These are phyloP conservation scores for Trichoderma simmonsii DNA, from an alignment of 2,329 filamentous ascomycete species.

Conservation along the genomic window DNA sequence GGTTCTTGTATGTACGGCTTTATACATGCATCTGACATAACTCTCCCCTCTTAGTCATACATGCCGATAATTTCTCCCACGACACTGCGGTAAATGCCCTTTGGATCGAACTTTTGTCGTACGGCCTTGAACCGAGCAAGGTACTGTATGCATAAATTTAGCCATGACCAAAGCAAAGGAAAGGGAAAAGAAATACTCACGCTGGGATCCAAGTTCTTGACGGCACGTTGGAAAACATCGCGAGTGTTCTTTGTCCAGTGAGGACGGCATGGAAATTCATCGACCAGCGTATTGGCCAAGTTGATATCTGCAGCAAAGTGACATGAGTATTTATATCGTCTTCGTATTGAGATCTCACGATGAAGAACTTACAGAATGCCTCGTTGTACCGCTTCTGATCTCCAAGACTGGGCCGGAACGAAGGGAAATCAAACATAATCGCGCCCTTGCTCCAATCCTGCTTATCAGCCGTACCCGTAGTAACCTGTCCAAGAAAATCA, in stretches of 20 bases:
- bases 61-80: conserved; percentile 49
- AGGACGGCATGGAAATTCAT: conserved; percentile 49
- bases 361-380: conserved; percentile 42
- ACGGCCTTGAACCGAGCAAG: conserved; percentile 47
- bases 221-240: conserved; percentile 42
- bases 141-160: conserved; percentile 28
- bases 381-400: conserved; percentile 49
- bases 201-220: conserved; percentile 46
- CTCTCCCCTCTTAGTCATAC: conserved; percentile 28
- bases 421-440: conserved; percentile 55
- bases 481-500: conserved; percentile 49
- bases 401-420: conserved; percentile 43
- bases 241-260: conserved; percentile 55
- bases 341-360: not conserved
- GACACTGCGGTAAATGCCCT: conserved; percentile 46
- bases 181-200: conserved; percentile 26
- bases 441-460: conserved; percentile 46
- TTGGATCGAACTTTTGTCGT: conserved; percentile 46
- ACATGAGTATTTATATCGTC: not conserved
- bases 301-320: conserved; percentile 35
- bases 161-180: not conserved
- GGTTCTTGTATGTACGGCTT: not conserved
- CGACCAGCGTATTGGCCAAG: conserved; percentile 44
- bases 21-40: not conserved
- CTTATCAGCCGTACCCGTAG: conserved; percentile 45